These are phyloP conservation scores for Bacterosira constricta DNA, from an alignment of 108 stramenopile species.

Conservation along the genomic window DNA sequence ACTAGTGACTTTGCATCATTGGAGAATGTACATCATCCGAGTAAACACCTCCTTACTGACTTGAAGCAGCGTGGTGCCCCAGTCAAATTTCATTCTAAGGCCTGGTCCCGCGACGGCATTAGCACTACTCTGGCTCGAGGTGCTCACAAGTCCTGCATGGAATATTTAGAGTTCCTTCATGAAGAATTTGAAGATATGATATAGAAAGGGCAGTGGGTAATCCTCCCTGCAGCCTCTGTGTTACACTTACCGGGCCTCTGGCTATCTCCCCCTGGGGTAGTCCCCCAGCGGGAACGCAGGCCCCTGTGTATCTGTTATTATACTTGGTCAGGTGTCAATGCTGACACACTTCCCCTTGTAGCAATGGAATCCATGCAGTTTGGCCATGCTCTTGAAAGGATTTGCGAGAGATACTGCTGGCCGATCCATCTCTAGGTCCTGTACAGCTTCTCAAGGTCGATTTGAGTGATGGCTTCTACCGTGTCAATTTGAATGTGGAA, in stretches of 20 bases:
- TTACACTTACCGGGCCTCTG: slow-evolving; percentile 9
- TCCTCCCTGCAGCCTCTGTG: slow-evolving; percentile 33
- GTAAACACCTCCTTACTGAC: slow-evolving; percentile 8
- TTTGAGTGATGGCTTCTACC: slow-evolving; percentile 9
- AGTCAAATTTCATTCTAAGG: slow-evolving; percentile 19
- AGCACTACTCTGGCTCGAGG: not conserved
- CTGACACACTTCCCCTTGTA: slow-evolving; percentile 18
- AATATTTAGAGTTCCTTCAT: not conserved
- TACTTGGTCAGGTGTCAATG: slow-evolving; percentile 21
- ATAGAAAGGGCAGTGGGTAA: slow-evolving; percentile 4
- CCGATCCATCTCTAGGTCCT: not conserved
- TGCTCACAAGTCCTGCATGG: not conserved
- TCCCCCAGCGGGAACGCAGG: slow-evolving; percentile 41
- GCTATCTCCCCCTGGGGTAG: slow-evolving; percentile 26
- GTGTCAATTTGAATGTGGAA: not conserved
- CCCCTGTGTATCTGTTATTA: slow-evolving; percentile 35
- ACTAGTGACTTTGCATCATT: slow-evolving; percentile 12
- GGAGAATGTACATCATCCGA: slow-evolving; percentile 25
- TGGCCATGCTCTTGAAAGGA: slow-evolving; percentile 16
- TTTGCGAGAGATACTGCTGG: not conserved
- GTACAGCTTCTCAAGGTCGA: not conserved
- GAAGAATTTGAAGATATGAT: slow-evolving; percentile 5
- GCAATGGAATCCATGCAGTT: slow-evolving; percentile 17
- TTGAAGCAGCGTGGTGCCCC: slow-evolving; percentile 32
- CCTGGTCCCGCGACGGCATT: slow-evolving; percentile 1